A percentile compares a stretch with the other conserved stretches of the same genome.
Conservation (phyloP, 345 rosid species). For the Euphorbia peplus region DNA sequence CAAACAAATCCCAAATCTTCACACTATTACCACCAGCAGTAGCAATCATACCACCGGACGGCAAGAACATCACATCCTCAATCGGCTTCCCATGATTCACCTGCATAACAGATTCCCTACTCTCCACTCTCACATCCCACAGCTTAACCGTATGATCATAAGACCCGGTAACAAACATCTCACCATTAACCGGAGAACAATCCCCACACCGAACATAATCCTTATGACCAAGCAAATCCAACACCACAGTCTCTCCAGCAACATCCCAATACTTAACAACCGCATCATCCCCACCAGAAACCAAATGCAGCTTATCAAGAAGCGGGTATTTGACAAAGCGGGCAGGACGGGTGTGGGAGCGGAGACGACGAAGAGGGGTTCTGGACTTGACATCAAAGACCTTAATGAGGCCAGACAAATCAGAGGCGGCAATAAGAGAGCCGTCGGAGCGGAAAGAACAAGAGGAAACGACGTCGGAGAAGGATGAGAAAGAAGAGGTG, state of each 20-base stretch:
- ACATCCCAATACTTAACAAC: constrained; percentile 96
- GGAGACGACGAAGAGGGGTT: constrained; percentile 72
- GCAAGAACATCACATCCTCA: constrained; percentile 82
- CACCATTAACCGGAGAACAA: constrained; percentile 63
- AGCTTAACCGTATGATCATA: constrained; percentile 88
- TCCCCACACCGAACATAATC: constrained; percentile 93
- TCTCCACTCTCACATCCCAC: constrained; percentile 80
- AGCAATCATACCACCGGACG: constrained; percentile 82
- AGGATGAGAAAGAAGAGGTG: constrained; percentile 50
- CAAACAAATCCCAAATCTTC: constrained; percentile 88
- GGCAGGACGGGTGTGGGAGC: constrained; percentile 73
- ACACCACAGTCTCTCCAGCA: constrained; percentile 53
- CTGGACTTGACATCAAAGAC: constrained; percentile 74
- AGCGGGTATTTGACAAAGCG: constrained; percentile 73
- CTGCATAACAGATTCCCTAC: constrained; percentile 49
- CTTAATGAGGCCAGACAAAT: constrained; percentile 68
- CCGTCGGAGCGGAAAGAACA: constrained; percentile 82
- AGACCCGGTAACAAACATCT: constrained; percentile 78
- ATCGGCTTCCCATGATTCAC: constrained; percentile 82
- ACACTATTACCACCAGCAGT: constrained; percentile 80
- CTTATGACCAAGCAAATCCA: constrained; percentile 68
- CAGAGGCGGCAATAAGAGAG: constrained; percentile 76
- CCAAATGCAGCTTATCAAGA: constrained; percentile 78
- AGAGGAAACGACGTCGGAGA: constrained; percentile 78
- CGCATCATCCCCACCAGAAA: constrained; percentile 91